phyloP scores from a whole-genome alignment of 2,329 filamentous ascomycete genomes.

The Basipetospora chlamydospora region DNA sequence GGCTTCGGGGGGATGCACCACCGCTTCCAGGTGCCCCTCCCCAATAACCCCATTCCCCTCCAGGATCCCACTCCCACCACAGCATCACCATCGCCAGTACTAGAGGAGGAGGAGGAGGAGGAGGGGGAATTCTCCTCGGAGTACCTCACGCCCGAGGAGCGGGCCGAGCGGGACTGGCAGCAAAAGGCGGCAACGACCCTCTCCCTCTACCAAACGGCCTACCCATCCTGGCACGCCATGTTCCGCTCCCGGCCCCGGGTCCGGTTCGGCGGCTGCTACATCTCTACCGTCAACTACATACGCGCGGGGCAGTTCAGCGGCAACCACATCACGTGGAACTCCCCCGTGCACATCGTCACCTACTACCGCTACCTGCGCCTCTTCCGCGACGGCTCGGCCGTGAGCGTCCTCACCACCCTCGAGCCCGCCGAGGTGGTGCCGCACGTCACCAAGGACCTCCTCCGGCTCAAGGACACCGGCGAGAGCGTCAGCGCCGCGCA shows the following conservation, averaged over 20 bases:
- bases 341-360: slow-evolving; percentile 85
- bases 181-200: slow-evolving; percentile 16
- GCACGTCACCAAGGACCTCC: slow-evolving; percentile 59
- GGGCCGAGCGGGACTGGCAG: slow-evolving; percentile 15
- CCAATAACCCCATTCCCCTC: slow-evolving; percentile 35
- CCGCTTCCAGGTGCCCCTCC: slow-evolving; percentile 49
- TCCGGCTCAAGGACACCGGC: slow-evolving; percentile 35
- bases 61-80: too few relatives aligned
- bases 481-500: slow-evolving; percentile 13
- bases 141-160: slow-evolving; percentile 9
- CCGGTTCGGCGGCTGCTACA: slow-evolving; percentile 92
- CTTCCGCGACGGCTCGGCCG: slow-evolving; percentile 73
- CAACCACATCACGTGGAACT: slow-evolving; percentile 60
- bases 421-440: slow-evolving; percentile 84
- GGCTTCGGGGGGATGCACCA: slow-evolving; percentile 80
- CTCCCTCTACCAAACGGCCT: slow-evolving; percentile 27
- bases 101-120: slow-evolving; percentile 16
- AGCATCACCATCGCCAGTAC: too few relatives aligned
- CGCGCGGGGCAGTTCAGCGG: slow-evolving; percentile 62
- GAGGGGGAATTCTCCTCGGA: slow-evolving; percentile 13
- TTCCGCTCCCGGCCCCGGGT: slow-evolving; percentile 74
- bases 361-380: slow-evolving; percentile 97
- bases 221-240: slow-evolving; percentile 47
- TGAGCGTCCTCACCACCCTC: slow-evolving; percentile 65
- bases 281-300: slow-evolving; percentile 90